phyloP scores from a whole-genome alignment of 176 grass and related monocot species.

The Elaeis guineensis region DNA sequence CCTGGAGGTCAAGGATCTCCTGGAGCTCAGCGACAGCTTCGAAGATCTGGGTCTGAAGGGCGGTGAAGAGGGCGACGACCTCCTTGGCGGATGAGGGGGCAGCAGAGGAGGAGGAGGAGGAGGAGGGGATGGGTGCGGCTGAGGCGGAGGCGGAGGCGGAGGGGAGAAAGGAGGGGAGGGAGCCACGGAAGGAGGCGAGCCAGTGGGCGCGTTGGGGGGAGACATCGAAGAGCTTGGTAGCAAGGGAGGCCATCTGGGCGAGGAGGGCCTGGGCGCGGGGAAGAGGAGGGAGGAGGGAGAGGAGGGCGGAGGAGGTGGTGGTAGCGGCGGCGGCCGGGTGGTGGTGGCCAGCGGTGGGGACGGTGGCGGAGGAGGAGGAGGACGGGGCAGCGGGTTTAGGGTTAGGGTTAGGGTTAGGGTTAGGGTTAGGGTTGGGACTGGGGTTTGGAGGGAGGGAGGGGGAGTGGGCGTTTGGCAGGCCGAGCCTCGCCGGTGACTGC shows the following conservation, averaged over 20 bases:
- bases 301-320: constrained; percentile 50
- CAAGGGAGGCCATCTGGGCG: constrained; percentile 56
- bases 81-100: constrained; percentile 55
- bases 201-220: constrained; percentile 68
- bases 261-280: constrained; percentile 83
- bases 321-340: background rate
- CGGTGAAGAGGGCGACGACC: constrained; percentile 50
- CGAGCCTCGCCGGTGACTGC: too few species aligned
- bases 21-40: constrained; percentile 79
- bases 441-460: too few species aligned
- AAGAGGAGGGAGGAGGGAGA: constrained; percentile 79
- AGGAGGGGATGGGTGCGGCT: constrained; percentile 4
- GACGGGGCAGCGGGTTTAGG: constrained; percentile 4
- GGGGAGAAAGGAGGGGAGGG: constrained; percentile 57
- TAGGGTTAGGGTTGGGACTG: constrained; percentile 1
- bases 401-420: constrained; percentile 7
- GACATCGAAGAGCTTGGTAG: constrained; percentile 78
- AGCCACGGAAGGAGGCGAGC: constrained; percentile 71
- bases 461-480: too few species aligned
- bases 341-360: background rate
- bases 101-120: constrained; percentile 15
- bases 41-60: constrained; percentile 85
- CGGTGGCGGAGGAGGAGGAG: constrained; percentile 1
- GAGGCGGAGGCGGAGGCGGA: background rate
- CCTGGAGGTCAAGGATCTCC: constrained; percentile 84